A percentile compares a stretch with the other conserved stretches of the same genome.
Evolutionary conservation across 495 filamentous ascomycete genomes (phyloP).

Genomic region (Entonaema liquescens): DNA sequence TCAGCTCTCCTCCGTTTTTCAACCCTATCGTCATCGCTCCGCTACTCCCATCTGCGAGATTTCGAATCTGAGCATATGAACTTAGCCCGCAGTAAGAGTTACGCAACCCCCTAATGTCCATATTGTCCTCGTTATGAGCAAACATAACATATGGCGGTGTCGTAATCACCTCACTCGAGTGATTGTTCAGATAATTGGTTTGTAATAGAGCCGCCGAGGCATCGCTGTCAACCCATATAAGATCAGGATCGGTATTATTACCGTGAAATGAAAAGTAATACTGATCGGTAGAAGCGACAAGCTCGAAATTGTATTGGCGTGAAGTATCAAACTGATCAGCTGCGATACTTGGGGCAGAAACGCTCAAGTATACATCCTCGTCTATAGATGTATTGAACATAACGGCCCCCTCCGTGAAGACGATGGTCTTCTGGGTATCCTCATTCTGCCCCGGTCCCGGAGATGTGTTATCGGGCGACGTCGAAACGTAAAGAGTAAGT

Average conservation of each 20-base stretch:
- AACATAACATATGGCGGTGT: conserved; percentile 79
- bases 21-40: conserved; percentile 65
- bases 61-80: conserved; percentile 67
- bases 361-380: conserved; percentile 74
- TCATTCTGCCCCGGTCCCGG: conserved; percentile 69
- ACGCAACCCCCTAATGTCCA: conserved; percentile 69
- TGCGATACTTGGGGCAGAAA: conserved; percentile 71
- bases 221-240: conserved; percentile 84
- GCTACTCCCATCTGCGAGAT: conserved; percentile 54
- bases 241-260: conserved; percentile 53
- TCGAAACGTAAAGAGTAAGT: conserved; percentile 81
- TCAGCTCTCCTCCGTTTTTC: conserved; percentile 68
- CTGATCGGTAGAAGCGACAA: conserved; percentile 82
- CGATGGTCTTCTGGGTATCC: conserved; percentile 52
- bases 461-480: conserved; percentile 65
- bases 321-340: conserved; percentile 58
- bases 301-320: conserved; percentile 71
- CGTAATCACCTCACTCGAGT: conserved; percentile 48
- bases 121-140: conserved; percentile 70
- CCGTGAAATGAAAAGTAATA: conserved; percentile 71
- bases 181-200: conserved; percentile 70
- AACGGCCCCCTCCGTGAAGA: conserved; percentile 67
- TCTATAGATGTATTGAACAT: conserved; percentile 62
- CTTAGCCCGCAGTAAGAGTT: conserved; percentile 78
- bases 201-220: conserved; percentile 76